Evolutionary conservation across 2,329 filamentous ascomycete species (phyloP), one percentile per base, ranked within the genome.

Genomic region (Boeremia exigua): DNA sequence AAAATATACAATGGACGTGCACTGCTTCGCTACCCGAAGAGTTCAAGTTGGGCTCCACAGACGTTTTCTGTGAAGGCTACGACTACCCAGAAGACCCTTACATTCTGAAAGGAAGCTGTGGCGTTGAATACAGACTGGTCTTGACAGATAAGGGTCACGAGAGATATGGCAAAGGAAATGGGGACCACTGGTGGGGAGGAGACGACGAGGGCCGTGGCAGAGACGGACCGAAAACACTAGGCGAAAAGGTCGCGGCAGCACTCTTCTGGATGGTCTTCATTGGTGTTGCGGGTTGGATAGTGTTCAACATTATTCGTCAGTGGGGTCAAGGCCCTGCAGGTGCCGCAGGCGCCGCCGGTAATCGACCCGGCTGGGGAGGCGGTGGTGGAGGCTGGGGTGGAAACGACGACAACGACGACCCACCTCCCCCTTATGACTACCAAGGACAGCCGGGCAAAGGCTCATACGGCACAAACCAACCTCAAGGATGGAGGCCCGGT

Each of bases 21-120:
- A 86, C 86, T n/a, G 84, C 86, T 5, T 79, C 80, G 2, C 74
- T 88, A 1, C 86, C 86, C 0, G 73, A 80, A 10, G 86, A 88
- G 62, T 86, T 88, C 76, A 88, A 88, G 75, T 85, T 98, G 27
- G 93, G 91, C 54, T 84, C 85, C 58, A 97, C 94, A 10, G 93
- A 98, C 59, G 94, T 98, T 51, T 81, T 92, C 10, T 99, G 95
- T 75, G 94, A 99, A 72, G 94, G 95, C 10, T 98, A 96, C 77
- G 80, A 84, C 54, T 82, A 80, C 12, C 77, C 88, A 0, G 86
- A 94, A 42, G 95, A 98, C 73, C 86, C 86, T 0, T 96, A 92
- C 74, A 84, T 98, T n/a, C 79, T 98, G 49, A 92, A 90, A 69
- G 95, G 95, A 19, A 95, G 90, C 74, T 98, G 94, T 76, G 95